These are phyloP conservation scores for Elaeis oleifera DNA, from an alignment of 202 grass and related monocot genomes.

Conservation along the genomic window DNA sequence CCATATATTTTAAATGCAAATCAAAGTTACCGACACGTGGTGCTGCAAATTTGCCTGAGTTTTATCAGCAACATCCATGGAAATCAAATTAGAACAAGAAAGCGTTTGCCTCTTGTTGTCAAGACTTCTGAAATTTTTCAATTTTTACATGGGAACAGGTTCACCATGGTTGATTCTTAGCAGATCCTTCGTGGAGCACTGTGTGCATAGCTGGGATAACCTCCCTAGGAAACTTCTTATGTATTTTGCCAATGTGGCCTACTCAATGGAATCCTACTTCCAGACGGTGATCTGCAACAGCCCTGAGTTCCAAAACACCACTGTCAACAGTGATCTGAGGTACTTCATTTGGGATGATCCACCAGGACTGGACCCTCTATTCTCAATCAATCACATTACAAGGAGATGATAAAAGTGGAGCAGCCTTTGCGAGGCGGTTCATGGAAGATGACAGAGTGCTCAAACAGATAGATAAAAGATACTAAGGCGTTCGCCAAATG, in stretches of 20 bases:
- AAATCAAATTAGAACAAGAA: no score
- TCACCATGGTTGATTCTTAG: constrained; percentile 86
- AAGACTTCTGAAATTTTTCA: constrained; percentile 1
- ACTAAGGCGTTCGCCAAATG: constrained; percentile 26
- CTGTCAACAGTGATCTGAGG: constrained; percentile 46
- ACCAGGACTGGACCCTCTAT: constrained; percentile 50
- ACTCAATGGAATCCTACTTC: constrained; percentile 85
- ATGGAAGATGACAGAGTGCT: constrained; percentile 38
- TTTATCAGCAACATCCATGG: no score
- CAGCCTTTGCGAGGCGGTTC: constrained; percentile 58
- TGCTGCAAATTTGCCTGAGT: no score
- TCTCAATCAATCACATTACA: constrained; percentile 38
- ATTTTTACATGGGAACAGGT: constrained; percentile 29
- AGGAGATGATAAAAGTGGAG: constrained; percentile 39
- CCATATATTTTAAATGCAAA: no score
- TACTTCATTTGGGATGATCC: constrained; percentile 70
- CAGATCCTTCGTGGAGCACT: constrained; percentile 54
- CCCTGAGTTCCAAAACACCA: constrained; percentile 48
- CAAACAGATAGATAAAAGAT: constrained; percentile 50
- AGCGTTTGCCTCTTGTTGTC: not conserved
- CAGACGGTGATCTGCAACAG: constrained; percentile 75
- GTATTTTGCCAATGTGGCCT: constrained; percentile 66
- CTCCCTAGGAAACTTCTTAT: constrained; percentile 63
- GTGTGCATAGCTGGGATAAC: constrained; percentile 51
- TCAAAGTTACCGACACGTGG: no score